These are phyloP conservation scores for Pichia sp. DNA, from an alignment of 1,139 yeast genomes.

Conservation along the genomic window DNA sequence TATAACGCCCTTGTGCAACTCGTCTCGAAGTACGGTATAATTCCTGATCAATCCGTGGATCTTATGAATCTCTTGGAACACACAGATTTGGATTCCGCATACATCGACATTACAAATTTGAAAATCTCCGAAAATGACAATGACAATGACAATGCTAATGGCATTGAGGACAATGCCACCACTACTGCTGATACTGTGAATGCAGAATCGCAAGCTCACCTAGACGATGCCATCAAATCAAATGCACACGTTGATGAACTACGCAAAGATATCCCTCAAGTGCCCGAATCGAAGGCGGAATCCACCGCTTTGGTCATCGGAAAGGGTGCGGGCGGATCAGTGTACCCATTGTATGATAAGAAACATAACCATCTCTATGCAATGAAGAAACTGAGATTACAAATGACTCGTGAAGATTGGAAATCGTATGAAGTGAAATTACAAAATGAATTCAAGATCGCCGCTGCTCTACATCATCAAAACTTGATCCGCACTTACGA, in stretches of 20 bases:
- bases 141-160: not conserved
- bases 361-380: constrained; percentile 45
- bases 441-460: constrained; percentile 59
- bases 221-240: not conserved
- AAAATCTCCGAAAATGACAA: not conserved
- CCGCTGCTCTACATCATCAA: constrained; percentile 52
- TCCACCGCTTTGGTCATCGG: constrained; percentile 35
- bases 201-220: too few species aligned
- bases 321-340: constrained; percentile 76
- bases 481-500: constrained; percentile 62
- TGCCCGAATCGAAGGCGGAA: constrained; percentile 26
- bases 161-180: not conserved
- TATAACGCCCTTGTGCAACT: constrained; percentile 14
- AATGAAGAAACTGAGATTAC: constrained; percentile 59
- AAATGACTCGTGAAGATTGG: constrained; percentile 44
- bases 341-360: constrained; percentile 29
- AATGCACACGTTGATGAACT: not conserved
- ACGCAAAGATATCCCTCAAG: not conserved
- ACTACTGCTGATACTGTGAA: not conserved
- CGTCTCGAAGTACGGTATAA: constrained; percentile 47
- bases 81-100: not conserved
- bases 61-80: constrained; percentile 8
- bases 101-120: not conserved
- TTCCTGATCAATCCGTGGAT: constrained; percentile 32
- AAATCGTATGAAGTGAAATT: constrained; percentile 55